Evolutionary conservation across 257 asterid species (phyloP).

Genomic region (Cordia subcordata): DNA sequence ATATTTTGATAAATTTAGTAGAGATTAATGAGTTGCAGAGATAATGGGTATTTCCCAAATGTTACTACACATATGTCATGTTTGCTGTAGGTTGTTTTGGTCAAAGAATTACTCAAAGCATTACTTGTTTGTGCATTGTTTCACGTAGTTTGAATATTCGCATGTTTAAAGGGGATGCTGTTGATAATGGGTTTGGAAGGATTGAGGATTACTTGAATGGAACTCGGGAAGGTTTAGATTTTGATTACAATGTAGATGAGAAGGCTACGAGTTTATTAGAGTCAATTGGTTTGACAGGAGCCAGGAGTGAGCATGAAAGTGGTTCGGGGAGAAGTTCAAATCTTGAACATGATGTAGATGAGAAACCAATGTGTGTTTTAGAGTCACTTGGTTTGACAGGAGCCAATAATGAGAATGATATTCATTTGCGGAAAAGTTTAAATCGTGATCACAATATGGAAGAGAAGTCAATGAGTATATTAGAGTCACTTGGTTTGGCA

Average conservation of each 20-base stretch:
- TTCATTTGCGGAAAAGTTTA: conserved; percentile 36
- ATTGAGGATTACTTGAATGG: conserved; percentile 66
- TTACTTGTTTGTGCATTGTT: conserved; percentile 29
- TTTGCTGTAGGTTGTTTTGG: conserved; percentile 41
- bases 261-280: conserved; percentile 18
- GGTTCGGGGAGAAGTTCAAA: conserved; percentile 37
- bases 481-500: conserved; percentile 20
- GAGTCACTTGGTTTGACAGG: conserved; percentile 24
- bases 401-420: conserved; percentile 10
- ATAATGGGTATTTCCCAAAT: background rate
- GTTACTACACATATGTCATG: conserved; percentile 23
- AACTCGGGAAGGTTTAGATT: conserved; percentile 49
- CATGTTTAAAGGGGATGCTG: conserved; percentile 33
- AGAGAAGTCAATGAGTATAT: conserved; percentile 24
- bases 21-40: background rate
- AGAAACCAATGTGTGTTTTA: conserved; percentile 19
- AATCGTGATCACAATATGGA: conserved; percentile 26
- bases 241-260: conserved; percentile 33
- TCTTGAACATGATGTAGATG: conserved; percentile 33
- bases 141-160: conserved; percentile 48
- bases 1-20: background rate
- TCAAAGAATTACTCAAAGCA: conserved; percentile 37
- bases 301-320: conserved; percentile 10
- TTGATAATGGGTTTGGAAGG: conserved; percentile 53
- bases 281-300: conserved; percentile 22